Base-by-base conservation (phyloP, 208 protist species). In the Crithidia sp. region DNA sequence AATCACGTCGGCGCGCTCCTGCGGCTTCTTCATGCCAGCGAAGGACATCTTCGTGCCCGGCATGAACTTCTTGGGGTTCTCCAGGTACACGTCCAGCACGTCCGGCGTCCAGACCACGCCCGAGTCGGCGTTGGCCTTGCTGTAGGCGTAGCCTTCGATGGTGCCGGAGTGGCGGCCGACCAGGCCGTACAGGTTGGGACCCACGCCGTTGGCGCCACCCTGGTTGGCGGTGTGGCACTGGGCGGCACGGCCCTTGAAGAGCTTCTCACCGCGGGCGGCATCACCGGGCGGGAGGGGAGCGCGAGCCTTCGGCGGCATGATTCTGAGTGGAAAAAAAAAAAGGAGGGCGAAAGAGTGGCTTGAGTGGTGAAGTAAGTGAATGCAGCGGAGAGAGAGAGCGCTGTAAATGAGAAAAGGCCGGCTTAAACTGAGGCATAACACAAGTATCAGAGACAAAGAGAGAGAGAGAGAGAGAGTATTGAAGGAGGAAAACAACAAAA, bases 31-130 rank as follows among this genome's bases (percentile, higher is more conserved):
- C 39, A 99, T 69, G 64, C 98, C 97, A 45, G 96, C 95, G 70
- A 99, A 99, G 47, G 96, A 97, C 98, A 99, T 99, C 87, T 99
- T 99, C 62, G 95, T 99, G 67, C 96, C 97, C 39, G 97, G 97
- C 85, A 99, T 98, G 80, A 98, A 99, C 92, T 99, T 99, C 94
- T 99, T 99, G 63, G 98, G 98, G 80, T 99, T 98, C 83, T 97
- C 87, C 45, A 99, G 84, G 76, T 99, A 99, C 47, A 97, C 91
- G 76, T 97, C 93, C 37, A 99, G 88, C 67, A 95, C 91, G 61
- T 98, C 86, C 40, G 95, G 87, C 60, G 84, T 97, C 98, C 98
- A 99, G 19, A 90, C 66, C 36, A 99, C 91, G 67, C 89, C 91
- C 7, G 87, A 91, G 53, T 96, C 87, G 69, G 96, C 92, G 85